A percentile compares a stretch with the other conserved stretches of the same genome.
phyloP scores from a whole-genome alignment of 108 stramenopile species.

The Pseudonitzschia multistriata region DNA sequence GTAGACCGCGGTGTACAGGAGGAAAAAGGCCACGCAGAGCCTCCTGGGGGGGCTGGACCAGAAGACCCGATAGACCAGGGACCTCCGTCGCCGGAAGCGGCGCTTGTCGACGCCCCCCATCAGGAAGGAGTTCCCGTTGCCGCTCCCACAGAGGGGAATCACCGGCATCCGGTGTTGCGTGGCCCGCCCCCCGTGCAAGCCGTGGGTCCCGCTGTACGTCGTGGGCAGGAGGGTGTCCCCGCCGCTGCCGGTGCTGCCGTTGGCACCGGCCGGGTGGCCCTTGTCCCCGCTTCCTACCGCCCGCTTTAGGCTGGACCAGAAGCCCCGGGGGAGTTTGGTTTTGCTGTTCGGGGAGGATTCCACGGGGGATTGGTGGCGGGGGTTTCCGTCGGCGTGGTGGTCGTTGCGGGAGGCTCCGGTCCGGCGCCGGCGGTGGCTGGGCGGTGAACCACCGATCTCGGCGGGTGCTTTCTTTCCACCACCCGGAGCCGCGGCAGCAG shows the following conservation, averaged over 20 bases:
- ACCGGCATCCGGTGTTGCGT: background rate
- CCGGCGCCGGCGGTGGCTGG: no score
- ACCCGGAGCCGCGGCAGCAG: no score
- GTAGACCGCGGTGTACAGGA: background rate
- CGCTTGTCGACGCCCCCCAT: background rate
- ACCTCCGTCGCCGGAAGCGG: background rate
- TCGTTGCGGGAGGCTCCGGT: no score
- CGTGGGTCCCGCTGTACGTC: background rate
- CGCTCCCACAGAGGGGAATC: background rate
- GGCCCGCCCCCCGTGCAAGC: background rate
- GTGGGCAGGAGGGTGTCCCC: slow-evolving; percentile 2
- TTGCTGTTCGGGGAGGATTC: background rate
- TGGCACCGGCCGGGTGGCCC: background rate
- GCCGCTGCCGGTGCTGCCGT: background rate
- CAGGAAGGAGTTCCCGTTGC: background rate
- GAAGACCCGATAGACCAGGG: background rate
- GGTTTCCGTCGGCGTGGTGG: no score
- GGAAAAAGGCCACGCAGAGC: background rate
- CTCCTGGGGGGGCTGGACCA: slow-evolving; percentile 7
- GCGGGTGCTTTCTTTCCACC: no score
- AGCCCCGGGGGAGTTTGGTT: background rate
- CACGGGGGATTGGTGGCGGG: background rate
- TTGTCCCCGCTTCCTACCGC: no score
- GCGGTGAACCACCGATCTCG: no score
- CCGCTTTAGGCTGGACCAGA: no score